A percentile compares a stretch with the other conserved stretches of the same genome.
Conservation (phyloP, 345 rosid species). For the Corchorus olitorius region DNA sequence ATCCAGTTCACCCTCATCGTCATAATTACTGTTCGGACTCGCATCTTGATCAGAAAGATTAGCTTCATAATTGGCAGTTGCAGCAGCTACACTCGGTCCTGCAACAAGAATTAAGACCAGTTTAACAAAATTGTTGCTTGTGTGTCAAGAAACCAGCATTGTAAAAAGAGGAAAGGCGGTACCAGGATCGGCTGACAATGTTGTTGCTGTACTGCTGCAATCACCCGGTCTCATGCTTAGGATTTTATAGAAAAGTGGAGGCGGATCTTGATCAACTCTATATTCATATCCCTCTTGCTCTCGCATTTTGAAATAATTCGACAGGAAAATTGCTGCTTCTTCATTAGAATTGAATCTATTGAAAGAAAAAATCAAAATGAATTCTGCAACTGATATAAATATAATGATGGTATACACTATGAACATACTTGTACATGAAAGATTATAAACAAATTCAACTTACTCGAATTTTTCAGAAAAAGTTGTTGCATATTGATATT, state of each 20-base stretch:
- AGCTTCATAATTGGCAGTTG: too few species aligned
- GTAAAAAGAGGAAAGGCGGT: background rate
- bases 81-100: too few species aligned
- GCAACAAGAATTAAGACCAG: too few species aligned
- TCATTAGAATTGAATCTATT: slow-evolving; percentile 42
- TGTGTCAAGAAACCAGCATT: slow-evolving; percentile 2
- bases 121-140: slow-evolving; percentile 40
- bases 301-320: slow-evolving; percentile 41
- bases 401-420: background rate
- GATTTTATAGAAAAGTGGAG: slow-evolving; percentile 46
- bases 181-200: slow-evolving; percentile 31
- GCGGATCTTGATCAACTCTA: slow-evolving; percentile 46
- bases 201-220: slow-evolving; percentile 15
- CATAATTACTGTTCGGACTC: too few species aligned
- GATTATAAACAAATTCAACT: background rate
- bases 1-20: too few species aligned
- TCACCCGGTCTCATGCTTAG: slow-evolving; percentile 38
- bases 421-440: background rate
- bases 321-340: slow-evolving; percentile 47
- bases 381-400: background rate
- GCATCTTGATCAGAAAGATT: too few species aligned
- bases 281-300: slow-evolving; percentile 40
- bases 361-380: background rate
- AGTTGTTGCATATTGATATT: too few species aligned
- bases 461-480: too few species aligned